phyloP scores from a whole-genome alignment of 192 early-diverging fungal genomes.

The Umbelopsis sp. region DNA sequence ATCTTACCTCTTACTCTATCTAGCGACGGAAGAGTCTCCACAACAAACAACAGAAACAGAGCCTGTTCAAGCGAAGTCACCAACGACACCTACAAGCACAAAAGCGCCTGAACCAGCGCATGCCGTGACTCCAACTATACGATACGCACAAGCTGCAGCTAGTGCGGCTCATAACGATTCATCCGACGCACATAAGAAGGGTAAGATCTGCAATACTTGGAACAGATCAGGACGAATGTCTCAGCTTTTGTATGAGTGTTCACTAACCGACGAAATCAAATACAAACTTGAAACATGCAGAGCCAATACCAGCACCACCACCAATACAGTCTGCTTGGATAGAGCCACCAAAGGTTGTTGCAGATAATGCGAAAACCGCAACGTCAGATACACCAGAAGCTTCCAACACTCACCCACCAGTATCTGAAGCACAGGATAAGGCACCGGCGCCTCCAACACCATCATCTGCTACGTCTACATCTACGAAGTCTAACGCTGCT shows the following conservation, averaged over 20 bases:
- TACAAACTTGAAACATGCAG: conserved; percentile 37
- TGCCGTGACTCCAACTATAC: neutral
- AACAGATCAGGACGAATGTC: too few relatives aligned
- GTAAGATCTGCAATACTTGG: neutral
- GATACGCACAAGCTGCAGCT: conserved; percentile 24
- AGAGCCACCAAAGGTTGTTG: conserved; percentile 38
- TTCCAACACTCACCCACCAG: neutral
- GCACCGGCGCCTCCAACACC: conserved; percentile 5
- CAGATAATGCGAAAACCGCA: neutral
- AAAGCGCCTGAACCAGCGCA: conserved; percentile 12
- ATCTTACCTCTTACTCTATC: neutral
- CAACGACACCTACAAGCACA: neutral
- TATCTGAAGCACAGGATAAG: conserved; percentile 22
- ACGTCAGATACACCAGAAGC: neutral
- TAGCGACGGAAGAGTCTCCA: neutral
- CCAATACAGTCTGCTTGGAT: conserved; percentile 29
- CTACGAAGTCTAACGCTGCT: too few relatives aligned
- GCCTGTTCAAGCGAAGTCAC: neutral
- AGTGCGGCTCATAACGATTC: conserved; percentile 11
- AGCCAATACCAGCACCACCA: conserved; percentile 37
- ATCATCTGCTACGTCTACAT: too few relatives aligned
- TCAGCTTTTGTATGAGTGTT: too few relatives aligned
- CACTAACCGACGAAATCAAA: conserved; percentile 7
- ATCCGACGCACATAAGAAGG: neutral
- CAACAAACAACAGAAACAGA: neutral